Evolutionary conservation across 257 asterid genomes (phyloP).

Genomic region (Striga asiatica): DNA sequence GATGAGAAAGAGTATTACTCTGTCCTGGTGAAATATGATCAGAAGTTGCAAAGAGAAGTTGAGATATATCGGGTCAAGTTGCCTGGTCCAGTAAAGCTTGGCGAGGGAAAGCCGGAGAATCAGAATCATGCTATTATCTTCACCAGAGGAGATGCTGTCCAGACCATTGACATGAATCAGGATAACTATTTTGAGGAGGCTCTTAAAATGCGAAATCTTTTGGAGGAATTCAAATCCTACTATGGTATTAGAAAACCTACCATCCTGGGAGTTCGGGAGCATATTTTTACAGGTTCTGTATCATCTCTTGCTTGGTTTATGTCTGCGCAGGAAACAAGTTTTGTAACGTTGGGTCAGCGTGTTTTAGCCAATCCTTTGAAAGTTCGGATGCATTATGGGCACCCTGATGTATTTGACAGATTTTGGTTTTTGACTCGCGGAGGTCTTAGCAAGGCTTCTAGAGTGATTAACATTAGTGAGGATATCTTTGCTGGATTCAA

Average conservation of each 20-base stretch:
- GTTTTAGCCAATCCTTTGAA: slow-evolving; percentile 96
- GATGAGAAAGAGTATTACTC: slow-evolving; percentile 76
- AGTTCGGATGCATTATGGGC: slow-evolving; percentile 98
- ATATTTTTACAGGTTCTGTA: slow-evolving; percentile 91
- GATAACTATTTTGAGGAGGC: slow-evolving; percentile 99
- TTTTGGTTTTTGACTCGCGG: slow-evolving; percentile 98
- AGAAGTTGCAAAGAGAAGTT: slow-evolving; percentile 65
- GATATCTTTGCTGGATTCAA: slow-evolving; percentile 99
- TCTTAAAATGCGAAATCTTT: slow-evolving; percentile 87
- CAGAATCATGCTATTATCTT: slow-evolving; percentile 95
- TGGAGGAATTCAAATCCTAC: slow-evolving; percentile 69
- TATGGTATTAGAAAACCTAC: slow-evolving; percentile 95
- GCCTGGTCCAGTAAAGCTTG: slow-evolving; percentile 96
- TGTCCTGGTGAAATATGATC: slow-evolving; percentile 90
- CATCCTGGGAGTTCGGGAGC: slow-evolving; percentile 92
- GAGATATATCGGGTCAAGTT: slow-evolving; percentile 94
- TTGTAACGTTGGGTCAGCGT: slow-evolving; percentile 98
- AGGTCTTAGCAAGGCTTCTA: slow-evolving; percentile 97
- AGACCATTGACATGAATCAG: slow-evolving; percentile 99
- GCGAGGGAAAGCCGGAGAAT: slow-evolving; percentile 98
- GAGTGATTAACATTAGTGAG: slow-evolving; percentile 93
- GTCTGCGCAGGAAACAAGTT: slow-evolving; percentile 98
- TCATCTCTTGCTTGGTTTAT: slow-evolving; percentile 99
- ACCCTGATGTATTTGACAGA: slow-evolving; percentile 96
- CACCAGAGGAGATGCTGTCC: slow-evolving; percentile 97